Evolutionary conservation across 495 filamentous ascomycete genomes (phyloP), one percentile per base, ranked within the genome.

Genomic region (Cudoniella acicularis): DNA sequence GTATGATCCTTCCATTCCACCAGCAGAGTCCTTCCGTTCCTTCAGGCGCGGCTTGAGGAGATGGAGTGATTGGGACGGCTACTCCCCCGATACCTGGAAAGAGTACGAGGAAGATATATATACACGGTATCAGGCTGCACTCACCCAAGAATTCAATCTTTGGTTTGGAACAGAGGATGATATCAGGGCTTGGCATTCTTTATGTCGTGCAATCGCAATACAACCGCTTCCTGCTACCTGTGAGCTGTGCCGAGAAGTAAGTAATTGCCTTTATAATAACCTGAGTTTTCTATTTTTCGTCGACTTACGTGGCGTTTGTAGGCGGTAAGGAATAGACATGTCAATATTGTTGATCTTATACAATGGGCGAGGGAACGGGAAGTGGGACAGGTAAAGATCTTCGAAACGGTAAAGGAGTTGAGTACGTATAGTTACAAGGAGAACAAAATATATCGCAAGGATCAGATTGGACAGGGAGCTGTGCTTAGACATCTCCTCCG

Each of bases 1-100:
- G 21, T 67, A 62, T 56, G 54, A 67, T 59, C 49, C 65, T 55
- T 59, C 59, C 46, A 53, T 65, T 22, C 63, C 65, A 55, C 65
- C 65, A 42, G 49, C 63, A 36, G 60, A 54, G 21, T 67, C 56
- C 22, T 67, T 67, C 24, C n/a, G 25, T 30, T 46, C 52, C 10
- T 53, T 67, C 10, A 60, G 51, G 25, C 43, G 47, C 27, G 59
- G 56, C 54, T 10, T 59, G 57, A 13, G 16, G 62, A 21, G 26
- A 27, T 49, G 25, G 43, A 16, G 24, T 24, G 30, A 24, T 25
- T 36, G 62, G 24, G 49, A 52, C 26, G 50, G 50, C 50, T 17
- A 30, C 50, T 27, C 25, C 26, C 24, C 23, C 11, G 18, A 40
- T 25, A 40, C 50, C 50, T 52, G 50, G 50, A 40, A 52, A 52